These are phyloP conservation scores for Daldinia grandis DNA, from an alignment of 495 filamentous ascomycete species.

Conservation along the genomic window DNA sequence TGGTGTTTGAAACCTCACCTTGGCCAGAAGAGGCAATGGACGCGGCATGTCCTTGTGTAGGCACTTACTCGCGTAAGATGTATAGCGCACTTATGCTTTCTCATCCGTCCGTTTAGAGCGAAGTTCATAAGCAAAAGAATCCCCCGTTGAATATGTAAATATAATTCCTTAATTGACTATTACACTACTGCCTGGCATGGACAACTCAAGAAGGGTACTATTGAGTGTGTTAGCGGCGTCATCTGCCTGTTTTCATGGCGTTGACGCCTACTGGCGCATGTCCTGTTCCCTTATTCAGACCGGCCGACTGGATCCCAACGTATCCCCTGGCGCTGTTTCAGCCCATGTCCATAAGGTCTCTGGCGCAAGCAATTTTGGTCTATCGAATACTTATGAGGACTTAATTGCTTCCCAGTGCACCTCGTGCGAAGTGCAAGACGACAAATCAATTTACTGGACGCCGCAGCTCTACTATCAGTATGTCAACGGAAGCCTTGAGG, in stretches of 20 bases:
- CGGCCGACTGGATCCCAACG: conserved; percentile 70
- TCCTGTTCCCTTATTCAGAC: conserved; percentile 40
- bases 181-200: conserved; percentile 5
- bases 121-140: neutral
- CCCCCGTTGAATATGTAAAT: neutral
- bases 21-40: neutral
- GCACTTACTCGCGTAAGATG: neutral
- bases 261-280: conserved; percentile 39
- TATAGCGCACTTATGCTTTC: neutral
- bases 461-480: conserved; percentile 61
- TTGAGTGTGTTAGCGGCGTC: conserved; percentile 7
- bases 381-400: conserved; percentile 47
- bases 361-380: conserved; percentile 65
- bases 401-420: conserved; percentile 55
- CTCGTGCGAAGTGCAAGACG: conserved; percentile 58
- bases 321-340: conserved; percentile 63
- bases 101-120: neutral
- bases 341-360: conserved; percentile 72
- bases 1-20: neutral
- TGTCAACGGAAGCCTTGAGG: conserved; percentile 51
- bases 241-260: conserved; percentile 1
- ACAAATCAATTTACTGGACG: conserved; percentile 64
- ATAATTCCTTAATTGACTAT: neutral
- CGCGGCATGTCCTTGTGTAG: neutral
- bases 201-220: conserved; percentile 6